Evolutionary conservation across 1,284 basidiomycete genomes (phyloP), one percentile per base, ranked within the genome.

Genomic region (Anthracocystis panici-leucophaei): DNA sequence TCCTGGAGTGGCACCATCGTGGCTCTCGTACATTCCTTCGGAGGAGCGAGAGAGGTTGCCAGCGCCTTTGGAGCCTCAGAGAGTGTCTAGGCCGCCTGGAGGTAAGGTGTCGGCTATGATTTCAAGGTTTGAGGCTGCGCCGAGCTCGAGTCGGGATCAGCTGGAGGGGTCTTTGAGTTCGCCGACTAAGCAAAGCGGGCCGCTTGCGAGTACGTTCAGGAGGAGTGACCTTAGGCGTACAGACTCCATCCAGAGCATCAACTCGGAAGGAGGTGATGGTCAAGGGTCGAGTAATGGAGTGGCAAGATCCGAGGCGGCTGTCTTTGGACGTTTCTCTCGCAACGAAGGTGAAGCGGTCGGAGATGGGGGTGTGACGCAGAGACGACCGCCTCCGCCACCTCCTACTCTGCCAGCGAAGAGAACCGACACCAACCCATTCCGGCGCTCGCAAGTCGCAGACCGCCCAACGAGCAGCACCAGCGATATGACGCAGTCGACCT

Each of bases 51-150:
- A 59, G 14, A 60, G 61, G 41, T 46, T 78, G 23, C 76, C 63
- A 2, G 57, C 52, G 16, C 76, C 76, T 8, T 40, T 78, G 16
- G 58, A 69, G 27, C 76, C 76, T 1, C 50, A 58, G 21, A 45
- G 68, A 27, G 21, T 46, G 12, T 18, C 35, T 18, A 48, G 65
- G 23, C 25, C 56, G 8, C 57, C 70, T 1, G 67, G 53, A 20
- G 70, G 64, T 35, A 70, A 58, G 31, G 72, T 78, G 8, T 78
- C 73, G n/a, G 65, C 57, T 6, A 75, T 75, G 71, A 65, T 78
- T 11, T 68, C 67, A 23, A 45, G 64, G 5, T 78, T 78, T 31
- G 76, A 78, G 40, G 41, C 54, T 20, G 42, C 33, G 4, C 23
- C 54, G 5, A 23, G 25, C n/a, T 12, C 59, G 7, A 23, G 38